Percentiles rank a stretch among this genome's conserved stretches.
These are phyloP conservation scores for Diaporthe caulivora DNA, from an alignment of 2,329 filamentous ascomycete species.

Conservation along the genomic window DNA sequence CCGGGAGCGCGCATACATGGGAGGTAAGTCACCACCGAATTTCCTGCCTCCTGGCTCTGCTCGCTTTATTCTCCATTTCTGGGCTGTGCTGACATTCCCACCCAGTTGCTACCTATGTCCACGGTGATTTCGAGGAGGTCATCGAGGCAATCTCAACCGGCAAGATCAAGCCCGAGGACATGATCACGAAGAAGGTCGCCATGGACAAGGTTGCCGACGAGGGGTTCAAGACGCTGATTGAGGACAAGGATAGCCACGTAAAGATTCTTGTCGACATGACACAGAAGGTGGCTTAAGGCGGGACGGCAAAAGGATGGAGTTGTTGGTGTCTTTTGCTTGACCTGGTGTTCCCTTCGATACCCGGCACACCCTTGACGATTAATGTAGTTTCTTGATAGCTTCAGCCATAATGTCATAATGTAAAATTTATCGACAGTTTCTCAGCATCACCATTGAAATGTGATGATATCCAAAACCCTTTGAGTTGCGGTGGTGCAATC, in stretches of 20 bases:
- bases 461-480: not conserved
- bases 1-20: slow-evolving; percentile 37
- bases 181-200: slow-evolving; percentile 67
- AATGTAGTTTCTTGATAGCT: not conserved
- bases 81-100: not conserved
- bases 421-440: not conserved
- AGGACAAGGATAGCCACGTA: slow-evolving; percentile 67
- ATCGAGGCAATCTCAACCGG: slow-evolving; percentile 43
- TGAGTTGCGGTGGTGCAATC: not conserved
- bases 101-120: slow-evolving; percentile 36
- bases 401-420: slow-evolving; percentile 1
- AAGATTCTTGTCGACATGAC: slow-evolving; percentile 63
- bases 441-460: not conserved
- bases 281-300: slow-evolving; percentile 25
- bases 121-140: slow-evolving; percentile 44
- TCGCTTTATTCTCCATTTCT: no score
- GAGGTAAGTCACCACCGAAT: slow-evolving; percentile 39
- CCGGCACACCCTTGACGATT: slow-evolving; percentile 11
- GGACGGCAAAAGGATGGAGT: not conserved
- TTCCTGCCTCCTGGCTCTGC: not conserved
- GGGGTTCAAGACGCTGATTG: slow-evolving; percentile 63
- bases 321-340: slow-evolving; percentile 15
- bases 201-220: slow-evolving; percentile 63
- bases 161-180: slow-evolving; percentile 58
- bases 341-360: slow-evolving; percentile 31